These are phyloP conservation scores for Fusarium sp. DNA, from an alignment of 2,329 filamentous ascomycete genomes.

Conservation along the genomic window DNA sequence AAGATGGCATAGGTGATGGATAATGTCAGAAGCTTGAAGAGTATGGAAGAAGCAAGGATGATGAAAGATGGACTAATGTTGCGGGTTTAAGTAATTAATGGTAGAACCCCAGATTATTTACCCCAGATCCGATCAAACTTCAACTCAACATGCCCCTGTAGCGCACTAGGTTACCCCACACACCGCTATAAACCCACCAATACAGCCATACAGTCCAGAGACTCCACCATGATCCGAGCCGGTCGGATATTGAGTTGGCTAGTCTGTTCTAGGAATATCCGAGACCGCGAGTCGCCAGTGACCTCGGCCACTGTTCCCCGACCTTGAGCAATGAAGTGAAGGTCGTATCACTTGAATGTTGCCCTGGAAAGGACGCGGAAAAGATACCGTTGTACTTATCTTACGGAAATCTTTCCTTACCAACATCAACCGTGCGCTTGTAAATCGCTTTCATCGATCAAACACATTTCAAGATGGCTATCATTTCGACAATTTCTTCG, in stretches of 20 bases:
- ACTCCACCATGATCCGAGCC: background rate
- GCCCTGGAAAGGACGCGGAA: background rate
- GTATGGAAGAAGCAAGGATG: background rate
- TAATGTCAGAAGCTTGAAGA: fast-evolving
- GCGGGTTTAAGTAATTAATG: no score
- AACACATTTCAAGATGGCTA: background rate
- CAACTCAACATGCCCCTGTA: background rate
- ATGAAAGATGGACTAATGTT: no score
- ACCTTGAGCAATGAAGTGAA: background rate
- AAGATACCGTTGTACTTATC: background rate
- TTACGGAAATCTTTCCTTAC: no score
- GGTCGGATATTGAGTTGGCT: background rate
- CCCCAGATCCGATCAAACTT: background rate
- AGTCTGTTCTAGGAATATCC: background rate
- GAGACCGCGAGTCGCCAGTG: background rate
- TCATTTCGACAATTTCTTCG: background rate
- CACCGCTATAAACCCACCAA: background rate
- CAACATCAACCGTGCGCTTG: no score
- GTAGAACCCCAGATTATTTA: background rate
- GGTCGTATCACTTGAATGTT: no score
- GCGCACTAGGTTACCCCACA: background rate
- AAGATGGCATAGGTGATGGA: background rate
- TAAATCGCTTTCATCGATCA: no score
- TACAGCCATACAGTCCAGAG: background rate
- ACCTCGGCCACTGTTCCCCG: background rate